Evolutionary conservation across 148 eudicot species (phyloP), one percentile per base, ranked within the genome.

Genomic region (Camellia lanceoleosa): DNA sequence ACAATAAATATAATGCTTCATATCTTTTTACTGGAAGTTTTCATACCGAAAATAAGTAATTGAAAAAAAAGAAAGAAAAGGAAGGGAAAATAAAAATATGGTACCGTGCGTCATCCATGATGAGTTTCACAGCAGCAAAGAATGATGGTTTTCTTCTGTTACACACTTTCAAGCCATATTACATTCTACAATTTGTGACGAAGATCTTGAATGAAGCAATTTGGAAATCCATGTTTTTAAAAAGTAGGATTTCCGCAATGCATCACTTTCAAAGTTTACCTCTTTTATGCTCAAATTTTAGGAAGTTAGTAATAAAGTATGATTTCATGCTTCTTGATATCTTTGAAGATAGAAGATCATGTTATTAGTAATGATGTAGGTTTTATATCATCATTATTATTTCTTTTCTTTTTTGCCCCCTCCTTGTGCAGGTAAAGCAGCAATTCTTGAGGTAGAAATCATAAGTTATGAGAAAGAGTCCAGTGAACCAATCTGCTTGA

Each of bases 371-470:
- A 5, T 52, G 13, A 68, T 68, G 38, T 14, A 61, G 78, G 43
- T 63, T 52, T 42, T 65, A 42, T 49, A 38, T 62, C 10, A 20
- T 62, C 5, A 4, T 18, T 62, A 12, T 20, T 64, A 64, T 8
- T 30, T 5, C 5, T 75, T 59, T 51, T 20, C 5, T 23, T 3
- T 1, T 3, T 47, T 65, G 7, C 7, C 52, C 18, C 3, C 23
- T 44, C 71, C 78, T 19, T 54, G 13, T 13, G 52, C 79, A 95
- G 98, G 94, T 80, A 95, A 92, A 87, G 97, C 98, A 81, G 86
- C 97, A 55, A 80, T 95, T 71, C 76, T 95, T 81, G 98, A 95
- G 80, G 46, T 91, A 83, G 97, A 95, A 80, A 82, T 86, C 59
- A 19, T 82, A 51, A 92, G 90, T 83, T 88, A 80, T 81, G 91